phyloP scores from a whole-genome alignment of 257 asterid genomes.

The Jasminum sambac region DNA sequence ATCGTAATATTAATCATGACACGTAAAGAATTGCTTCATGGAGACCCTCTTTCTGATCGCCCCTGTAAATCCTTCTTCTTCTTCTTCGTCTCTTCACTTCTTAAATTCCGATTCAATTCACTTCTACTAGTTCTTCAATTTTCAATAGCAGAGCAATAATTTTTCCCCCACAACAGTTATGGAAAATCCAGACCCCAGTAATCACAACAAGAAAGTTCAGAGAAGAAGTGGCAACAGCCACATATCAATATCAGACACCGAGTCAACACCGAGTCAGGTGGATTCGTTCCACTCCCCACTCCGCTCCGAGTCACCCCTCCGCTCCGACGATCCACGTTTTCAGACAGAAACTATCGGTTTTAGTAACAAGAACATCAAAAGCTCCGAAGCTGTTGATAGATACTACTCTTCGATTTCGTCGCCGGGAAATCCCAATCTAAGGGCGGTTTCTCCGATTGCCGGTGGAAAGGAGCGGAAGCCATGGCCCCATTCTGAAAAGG shows the following conservation, averaged over 20 bases:
- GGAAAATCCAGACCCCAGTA: slow-evolving; percentile 37
- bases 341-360: slow-evolving; percentile 31
- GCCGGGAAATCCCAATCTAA: slow-evolving; percentile 31
- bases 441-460: slow-evolving; percentile 27
- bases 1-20: background rate
- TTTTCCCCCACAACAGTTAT: slow-evolving; percentile 9
- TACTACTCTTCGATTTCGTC: slow-evolving; percentile 44
- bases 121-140: background rate
- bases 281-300: slow-evolving; percentile 90
- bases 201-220: slow-evolving; percentile 23
- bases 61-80: background rate
- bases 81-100: background rate
- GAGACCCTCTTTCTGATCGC: background rate
- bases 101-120: background rate
- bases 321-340: slow-evolving; percentile 50
- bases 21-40: background rate
- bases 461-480: slow-evolving; percentile 27
- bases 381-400: slow-evolving; percentile 51
- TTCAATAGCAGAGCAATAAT: background rate
- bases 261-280: slow-evolving; percentile 65
- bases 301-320: slow-evolving; percentile 62
- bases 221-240: slow-evolving; percentile 49
- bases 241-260: slow-evolving; percentile 73
- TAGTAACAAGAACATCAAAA: slow-evolving; percentile 30
- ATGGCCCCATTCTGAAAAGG: slow-evolving; percentile 44